Base-by-base conservation (phyloP, 805 yeast genomes). In the Dipodascus albidus region DNA sequence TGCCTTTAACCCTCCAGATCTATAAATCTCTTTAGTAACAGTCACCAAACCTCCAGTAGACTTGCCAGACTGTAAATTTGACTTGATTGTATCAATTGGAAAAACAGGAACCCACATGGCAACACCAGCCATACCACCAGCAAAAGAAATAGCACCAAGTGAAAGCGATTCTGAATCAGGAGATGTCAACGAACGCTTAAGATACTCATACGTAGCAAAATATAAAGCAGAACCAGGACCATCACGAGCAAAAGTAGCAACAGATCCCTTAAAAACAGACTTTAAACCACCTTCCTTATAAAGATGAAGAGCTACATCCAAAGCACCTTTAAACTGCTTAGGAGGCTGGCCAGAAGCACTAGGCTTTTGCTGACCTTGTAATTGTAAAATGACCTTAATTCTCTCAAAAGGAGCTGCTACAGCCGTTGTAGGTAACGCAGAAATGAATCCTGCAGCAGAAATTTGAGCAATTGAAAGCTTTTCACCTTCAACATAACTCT, bases 341-440 rank as follows among this genome's bases (percentile, higher is more conserved):
- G 59, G 60, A 19, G 71, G 68, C 1, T 74, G 62, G 48, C 72
- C 72, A 52, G 58, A 56, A 15, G 56, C 33, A 11, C 6, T 11
- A n/a, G 74, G 68, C 22, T 76, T 75, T 47, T 59, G 63, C 60
- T 72, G 75, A 48, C 76, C 76, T 64, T 85, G 85, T 9, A 87
- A 76, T 70, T 91, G 99, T 77, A 91, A 75, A 65, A 91, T 86
- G 51, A 93, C 96, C 75, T 91, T 91, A 64, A 90, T 85, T 60
- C 99, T 79, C 71, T 91, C 99, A 61, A 93, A 89, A 1, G 99
- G 99, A 0, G 97, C 97, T n/a, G 97, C 96, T 19, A 91, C 87
- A 52, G 86, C 78, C 0, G 98, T 93, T 6, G 96, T 91, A 31
- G 99, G 99, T 51, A 91, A 76, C 11, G 98, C 98, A 55, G 95